These are phyloP conservation scores for Dictyostelium intermedium DNA, from an alignment of 78 protist genomes.

Conservation along the genomic window DNA sequence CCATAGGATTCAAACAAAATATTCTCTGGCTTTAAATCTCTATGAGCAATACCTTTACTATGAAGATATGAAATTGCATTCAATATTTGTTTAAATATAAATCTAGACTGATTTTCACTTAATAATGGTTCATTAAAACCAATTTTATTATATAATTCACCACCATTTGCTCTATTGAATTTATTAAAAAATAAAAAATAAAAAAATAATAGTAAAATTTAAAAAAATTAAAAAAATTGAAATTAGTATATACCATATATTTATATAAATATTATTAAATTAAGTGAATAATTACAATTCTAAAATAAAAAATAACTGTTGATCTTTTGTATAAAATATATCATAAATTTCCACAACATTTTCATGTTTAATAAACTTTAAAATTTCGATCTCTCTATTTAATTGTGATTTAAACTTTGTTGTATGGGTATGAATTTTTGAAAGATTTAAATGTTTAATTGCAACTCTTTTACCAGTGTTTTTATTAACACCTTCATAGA, in stretches of 20 bases:
- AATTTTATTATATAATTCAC: slow-evolving; percentile 37
- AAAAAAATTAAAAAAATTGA: too few species aligned
- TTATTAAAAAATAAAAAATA: background rate
- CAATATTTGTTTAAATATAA: slow-evolving; percentile 75
- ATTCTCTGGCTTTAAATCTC: slow-evolving; percentile 88
- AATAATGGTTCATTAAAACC: slow-evolving; percentile 49
- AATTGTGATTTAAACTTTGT: slow-evolving; percentile 5
- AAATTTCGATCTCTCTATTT: slow-evolving; percentile 52
- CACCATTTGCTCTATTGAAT: slow-evolving; percentile 13
- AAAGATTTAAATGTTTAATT: slow-evolving; percentile 5
- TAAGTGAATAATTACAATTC: slow-evolving; percentile 1
- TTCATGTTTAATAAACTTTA: slow-evolving; percentile 3
- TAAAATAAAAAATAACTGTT: slow-evolving; percentile 34
- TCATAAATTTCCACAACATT: slow-evolving; percentile 29
- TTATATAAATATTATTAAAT: too few species aligned
- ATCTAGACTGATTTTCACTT: slow-evolving; percentile 84
- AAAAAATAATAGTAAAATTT: background rate
- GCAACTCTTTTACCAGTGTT: slow-evolving; percentile 2
- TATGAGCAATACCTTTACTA: slow-evolving; percentile 86
- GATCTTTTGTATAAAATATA: slow-evolving; percentile 36
- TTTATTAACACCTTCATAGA: slow-evolving; percentile 42
- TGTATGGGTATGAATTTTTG: background rate
- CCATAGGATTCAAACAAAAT: slow-evolving; percentile 6
- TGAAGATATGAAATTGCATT: slow-evolving; percentile 87
- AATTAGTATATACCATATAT: too few species aligned